These are phyloP conservation scores for Leccinum fuscescens DNA, from an alignment of 1,284 basidiomycete genomes.

Conservation along the genomic window DNA sequence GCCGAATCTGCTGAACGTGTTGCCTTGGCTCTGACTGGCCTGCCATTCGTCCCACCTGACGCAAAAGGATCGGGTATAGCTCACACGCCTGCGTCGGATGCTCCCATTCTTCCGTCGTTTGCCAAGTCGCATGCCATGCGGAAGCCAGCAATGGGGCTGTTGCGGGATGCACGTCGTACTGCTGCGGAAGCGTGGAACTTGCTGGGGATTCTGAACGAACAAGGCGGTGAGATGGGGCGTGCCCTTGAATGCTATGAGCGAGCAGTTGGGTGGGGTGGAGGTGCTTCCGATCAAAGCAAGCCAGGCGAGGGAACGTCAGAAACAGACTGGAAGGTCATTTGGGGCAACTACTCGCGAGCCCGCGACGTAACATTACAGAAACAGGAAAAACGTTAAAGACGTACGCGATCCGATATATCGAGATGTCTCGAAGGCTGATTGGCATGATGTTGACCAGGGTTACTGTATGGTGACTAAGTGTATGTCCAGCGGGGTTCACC, in stretches of 20 bases:
- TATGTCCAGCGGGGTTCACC: not conserved
- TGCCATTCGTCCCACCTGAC: constrained; percentile 38
- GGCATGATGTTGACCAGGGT: not conserved
- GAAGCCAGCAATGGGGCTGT: constrained; percentile 55
- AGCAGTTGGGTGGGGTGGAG: constrained; percentile 63
- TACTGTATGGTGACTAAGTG: constrained; percentile 14
- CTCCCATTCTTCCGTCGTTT: constrained; percentile 43
- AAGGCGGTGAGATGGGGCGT: constrained; percentile 36
- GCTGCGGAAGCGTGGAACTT: constrained; percentile 71
- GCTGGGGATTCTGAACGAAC: constrained; percentile 48
- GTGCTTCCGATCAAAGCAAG: constrained; percentile 38
- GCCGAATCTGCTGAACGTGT: constrained; percentile 68
- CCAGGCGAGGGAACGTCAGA: constrained; percentile 53
- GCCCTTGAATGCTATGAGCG: constrained; percentile 58
- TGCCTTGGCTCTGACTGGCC: constrained; percentile 51
- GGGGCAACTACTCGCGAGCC: constrained; percentile 47
- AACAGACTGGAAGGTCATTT: constrained; percentile 55
- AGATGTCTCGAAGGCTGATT: not conserved
- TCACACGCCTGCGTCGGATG: constrained; percentile 44
- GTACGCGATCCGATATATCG: not conserved
- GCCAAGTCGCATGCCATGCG: constrained; percentile 47
- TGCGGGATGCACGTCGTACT: constrained; percentile 68
- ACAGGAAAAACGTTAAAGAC: constrained; percentile 4
- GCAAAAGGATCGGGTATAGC: constrained; percentile 39
- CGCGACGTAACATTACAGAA: constrained; percentile 23